These are phyloP conservation scores for Cicer chorassanicum DNA, from an alignment of 306 rosid species.

Conservation along the genomic window DNA sequence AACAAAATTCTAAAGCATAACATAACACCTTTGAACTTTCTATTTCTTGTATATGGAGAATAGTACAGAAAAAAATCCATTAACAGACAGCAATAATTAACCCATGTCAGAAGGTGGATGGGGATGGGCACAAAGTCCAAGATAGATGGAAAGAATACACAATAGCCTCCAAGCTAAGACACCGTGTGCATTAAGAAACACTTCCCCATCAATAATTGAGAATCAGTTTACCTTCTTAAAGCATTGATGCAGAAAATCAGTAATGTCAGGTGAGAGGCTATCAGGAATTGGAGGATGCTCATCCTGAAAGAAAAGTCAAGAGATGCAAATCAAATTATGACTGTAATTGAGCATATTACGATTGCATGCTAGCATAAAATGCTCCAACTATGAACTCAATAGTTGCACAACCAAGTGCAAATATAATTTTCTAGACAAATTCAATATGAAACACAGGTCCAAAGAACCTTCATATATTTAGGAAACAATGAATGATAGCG, in stretches of 20 bases:
- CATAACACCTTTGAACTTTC: conserved; percentile 8
- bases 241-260: conserved; percentile 97
- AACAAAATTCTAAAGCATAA: conserved; percentile 8
- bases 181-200: conserved; percentile 32
- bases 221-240: conserved; percentile 83
- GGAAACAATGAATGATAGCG: conserved; percentile 3
- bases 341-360: conserved; percentile 35
- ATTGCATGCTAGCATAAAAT: conserved; percentile 31
- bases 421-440: conserved; percentile 30
- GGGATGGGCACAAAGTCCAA: conserved; percentile 24
- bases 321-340: conserved; percentile 32
- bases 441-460: conserved; percentile 16
- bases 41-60: conserved; percentile 6
- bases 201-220: conserved; percentile 27
- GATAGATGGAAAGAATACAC: neutral
- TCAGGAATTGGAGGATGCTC: conserved; percentile 97
- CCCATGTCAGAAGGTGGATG: neutral
- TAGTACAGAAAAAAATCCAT: neutral
- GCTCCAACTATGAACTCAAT: conserved; percentile 19
- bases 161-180: conserved; percentile 23
- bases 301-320: conserved; percentile 66
- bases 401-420: conserved; percentile 26
- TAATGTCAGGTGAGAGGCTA: conserved; percentile 86
- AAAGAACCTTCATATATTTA: conserved; percentile 23
- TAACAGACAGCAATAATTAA: conserved; percentile 17